Evolutionary conservation across 805 yeast genomes (phyloP), one percentile per base, ranked within the genome.

Genomic region (Wickerhamiella azyma): DNA sequence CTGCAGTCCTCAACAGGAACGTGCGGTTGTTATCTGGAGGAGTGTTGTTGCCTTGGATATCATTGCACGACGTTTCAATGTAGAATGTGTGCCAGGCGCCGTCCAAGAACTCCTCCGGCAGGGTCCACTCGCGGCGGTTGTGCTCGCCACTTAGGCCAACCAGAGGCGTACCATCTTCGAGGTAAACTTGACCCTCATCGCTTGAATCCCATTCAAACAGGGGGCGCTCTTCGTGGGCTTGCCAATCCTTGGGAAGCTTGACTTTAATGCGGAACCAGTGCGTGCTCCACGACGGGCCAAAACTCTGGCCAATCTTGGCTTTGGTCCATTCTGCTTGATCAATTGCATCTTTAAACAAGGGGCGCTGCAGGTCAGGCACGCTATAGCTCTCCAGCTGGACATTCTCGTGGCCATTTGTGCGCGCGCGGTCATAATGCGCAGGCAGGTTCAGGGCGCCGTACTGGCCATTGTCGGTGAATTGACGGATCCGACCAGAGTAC

Each of bases 271-370:
- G 74, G 64, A 92, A 85, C 98, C 98, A 89, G 52, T 85, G 94
- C 1, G 97, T 82, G 48, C 89, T 80, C 98, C 98, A 89, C 11
- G 94, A 81, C 2, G 98, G 98, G 0, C 97, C 96, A 60, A 83
- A 85, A 8, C 69, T 65, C 53, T 83, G 79, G 18, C 92, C 94
- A 52, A 77, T 77, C 35, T 53, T 47, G 5, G 69, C 58, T 1
- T 56, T 53, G 8, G 54, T 52, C 66, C 69, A 67, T 33, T 52
- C 52, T n/a, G 84, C 80, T 19, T 68, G 65, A 53, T 70, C 65
- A 49, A 79, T 64, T 51, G 84, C 74, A 46, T 75, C 77, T 43
- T 68, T 63, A 62, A 79, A 81, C 28, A 71, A 63, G 0, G 92
- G 92, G 39, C 88, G 70, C 43, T 68, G 61, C 38, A 83, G 53